phyloP scores from a whole-genome alignment of 176 grass and related monocot genomes.

The Triticum monococcum region DNA sequence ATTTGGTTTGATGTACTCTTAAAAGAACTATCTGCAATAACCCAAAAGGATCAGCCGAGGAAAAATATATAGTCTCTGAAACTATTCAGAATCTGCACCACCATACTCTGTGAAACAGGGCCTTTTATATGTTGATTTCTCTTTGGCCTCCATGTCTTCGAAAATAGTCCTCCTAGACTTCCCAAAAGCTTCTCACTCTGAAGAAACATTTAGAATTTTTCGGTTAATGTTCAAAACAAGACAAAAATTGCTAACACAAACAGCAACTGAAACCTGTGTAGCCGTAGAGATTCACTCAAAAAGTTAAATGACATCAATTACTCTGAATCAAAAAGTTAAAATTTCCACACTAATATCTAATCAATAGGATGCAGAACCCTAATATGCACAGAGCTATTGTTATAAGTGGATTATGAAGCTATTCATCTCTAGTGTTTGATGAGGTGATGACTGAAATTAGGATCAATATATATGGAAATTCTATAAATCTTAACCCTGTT shows the following conservation, averaged over 20 bases:
- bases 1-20: conserved; percentile 37
- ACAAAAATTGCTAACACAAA: background rate
- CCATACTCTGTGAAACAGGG: conserved; percentile 62
- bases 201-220: conserved; percentile 14
- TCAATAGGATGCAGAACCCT: conserved; percentile 6
- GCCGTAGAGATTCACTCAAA: background rate
- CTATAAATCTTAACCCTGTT: background rate
- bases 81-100: conserved; percentile 14
- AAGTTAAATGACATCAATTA: background rate
- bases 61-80: background rate
- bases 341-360: background rate
- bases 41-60: conserved; percentile 20
- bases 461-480: background rate
- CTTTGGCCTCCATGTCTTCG: conserved; percentile 89
- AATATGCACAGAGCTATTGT: background rate
- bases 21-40: conserved; percentile 42
- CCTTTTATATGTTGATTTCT: conserved; percentile 83
- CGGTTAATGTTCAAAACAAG: conserved; percentile 17
- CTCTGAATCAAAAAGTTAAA: conserved; percentile 1
- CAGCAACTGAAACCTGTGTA: background rate
- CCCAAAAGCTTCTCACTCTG: conserved; percentile 92
- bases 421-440: background rate
- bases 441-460: conserved; percentile 19
- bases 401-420: background rate
- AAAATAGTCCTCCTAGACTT: conserved; percentile 93